Evolutionary conservation across 768 basidiomycete genomes (phyloP), one percentile per base, ranked within the genome.

Genomic region (Leucocoprinus sp.): DNA sequence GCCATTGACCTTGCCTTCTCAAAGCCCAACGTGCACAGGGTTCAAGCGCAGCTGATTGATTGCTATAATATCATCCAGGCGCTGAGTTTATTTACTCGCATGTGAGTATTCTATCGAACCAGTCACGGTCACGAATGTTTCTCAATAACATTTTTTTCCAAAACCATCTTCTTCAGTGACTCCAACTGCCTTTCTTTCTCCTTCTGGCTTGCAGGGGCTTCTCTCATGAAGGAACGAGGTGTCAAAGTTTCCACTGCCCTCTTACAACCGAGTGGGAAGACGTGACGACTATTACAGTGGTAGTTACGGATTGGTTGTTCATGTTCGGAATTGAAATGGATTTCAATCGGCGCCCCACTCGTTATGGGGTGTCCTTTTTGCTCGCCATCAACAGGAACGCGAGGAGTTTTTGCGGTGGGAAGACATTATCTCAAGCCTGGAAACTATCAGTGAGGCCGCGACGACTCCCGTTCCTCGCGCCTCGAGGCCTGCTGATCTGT

Each of bases 301-400:
- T 84, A 42, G 80, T 74, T 37, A 81, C 76, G 0, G 80, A 83
- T 36, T 82, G 78, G 78, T 43, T 19, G 50, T 76, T 28, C 66
- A 48, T 27, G 43, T 48, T 18, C 53, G 51, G 33, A 56, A 55
- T 37, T 34, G 41, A 37, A 52, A 44, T 23, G 42, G 17, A 12
- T 54, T 62, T 46, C 58, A 53, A 3, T 50, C 55, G 14, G 62
- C 70, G 0, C 66, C 70, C 0, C 55, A 58, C 31, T 68, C 71
- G 0, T 55, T 75, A 3, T 84, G 82, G 82, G 80, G 81, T 42
- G 81, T 80, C 54, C 63, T 84, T 42, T 65, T 84, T 35, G 48
- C 58, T 15, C 70, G 81, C 18, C 81, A 84, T 53, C 62, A 74
- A 47, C 61, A 64, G 34, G 81, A 84, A 60, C 64, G 73, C 26